Evolutionary conservation across 1,284 basidiomycete genomes (phyloP).

Genomic region (Papiliotrema laurentii): DNA sequence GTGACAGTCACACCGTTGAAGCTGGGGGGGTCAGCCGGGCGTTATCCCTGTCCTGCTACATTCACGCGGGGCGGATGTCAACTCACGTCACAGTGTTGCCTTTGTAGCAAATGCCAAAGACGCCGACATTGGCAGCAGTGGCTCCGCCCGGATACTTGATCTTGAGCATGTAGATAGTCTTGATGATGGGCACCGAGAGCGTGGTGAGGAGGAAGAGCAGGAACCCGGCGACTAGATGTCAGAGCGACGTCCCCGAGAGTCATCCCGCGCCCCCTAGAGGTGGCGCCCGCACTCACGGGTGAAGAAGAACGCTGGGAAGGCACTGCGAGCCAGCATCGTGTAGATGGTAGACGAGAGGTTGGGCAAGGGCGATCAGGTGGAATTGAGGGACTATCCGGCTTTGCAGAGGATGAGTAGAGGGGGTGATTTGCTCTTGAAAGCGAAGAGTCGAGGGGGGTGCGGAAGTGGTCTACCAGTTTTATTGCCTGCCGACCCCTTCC

Average conservation of each 20-base stretch:
- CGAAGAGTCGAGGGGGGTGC: not conserved
- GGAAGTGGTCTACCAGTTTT: not conserved
- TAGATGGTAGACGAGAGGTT: not conserved
- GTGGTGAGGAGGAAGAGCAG: slow-evolving; percentile 68
- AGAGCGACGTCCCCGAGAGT: too few relatives aligned
- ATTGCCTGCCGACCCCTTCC: not conserved
- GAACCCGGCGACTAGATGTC: slow-evolving; percentile 53
- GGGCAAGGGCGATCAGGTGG: not conserved
- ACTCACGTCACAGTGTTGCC: slow-evolving; percentile 19
- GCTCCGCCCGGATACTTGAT: slow-evolving; percentile 49
- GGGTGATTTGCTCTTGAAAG: not conserved
- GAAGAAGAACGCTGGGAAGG: slow-evolving; percentile 39
- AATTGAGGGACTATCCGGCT: not conserved
- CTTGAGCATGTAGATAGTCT: slow-evolving; percentile 62
- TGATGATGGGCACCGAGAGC: slow-evolving; percentile 67
- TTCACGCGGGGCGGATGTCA: not conserved
- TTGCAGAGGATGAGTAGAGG: not conserved
- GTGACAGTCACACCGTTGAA: slow-evolving; percentile 17
- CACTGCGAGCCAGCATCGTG: slow-evolving; percentile 32
- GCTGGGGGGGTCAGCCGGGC: not conserved
- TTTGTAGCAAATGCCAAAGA: slow-evolving; percentile 33
- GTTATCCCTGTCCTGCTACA: not conserved
- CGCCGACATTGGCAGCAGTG: slow-evolving; percentile 25
- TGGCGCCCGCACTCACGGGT: slow-evolving; percentile 33
- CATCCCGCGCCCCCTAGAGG: not conserved